Percentiles rank a stretch among this genome's conserved stretches.
phyloP scores from a whole-genome alignment of 495 filamentous ascomycete genomes.

The Gamarada debralockiae region DNA sequence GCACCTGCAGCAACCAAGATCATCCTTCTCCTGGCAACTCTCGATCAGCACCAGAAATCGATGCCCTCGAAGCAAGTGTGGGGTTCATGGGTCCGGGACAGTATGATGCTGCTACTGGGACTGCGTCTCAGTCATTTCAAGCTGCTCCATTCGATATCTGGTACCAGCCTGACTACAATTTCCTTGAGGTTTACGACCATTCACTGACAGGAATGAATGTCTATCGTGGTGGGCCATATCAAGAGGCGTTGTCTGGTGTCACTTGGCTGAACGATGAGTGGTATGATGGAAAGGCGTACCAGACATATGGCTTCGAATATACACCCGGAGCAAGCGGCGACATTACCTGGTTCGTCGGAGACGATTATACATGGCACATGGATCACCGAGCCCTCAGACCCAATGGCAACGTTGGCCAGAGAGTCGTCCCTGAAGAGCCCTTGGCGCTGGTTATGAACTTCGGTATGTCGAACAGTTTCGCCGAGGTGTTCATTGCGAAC shows the following conservation, averaged over 20 bases:
- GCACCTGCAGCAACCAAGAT: slow-evolving; percentile 61
- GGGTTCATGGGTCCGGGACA: slow-evolving; percentile 45
- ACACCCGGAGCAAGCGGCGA: slow-evolving; percentile 55
- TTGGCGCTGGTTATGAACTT: slow-evolving; percentile 68
- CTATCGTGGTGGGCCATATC: slow-evolving; percentile 65
- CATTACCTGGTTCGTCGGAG: slow-evolving; percentile 67
- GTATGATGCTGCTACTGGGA: slow-evolving; percentile 44
- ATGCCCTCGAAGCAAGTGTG: slow-evolving; percentile 69
- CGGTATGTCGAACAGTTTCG: slow-evolving; percentile 69
- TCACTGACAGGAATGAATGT: slow-evolving; percentile 57
- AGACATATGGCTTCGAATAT: slow-evolving; percentile 73
- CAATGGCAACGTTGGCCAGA: slow-evolving; percentile 71
- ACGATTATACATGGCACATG: slow-evolving; percentile 61
- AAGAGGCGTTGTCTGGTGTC: slow-evolving; percentile 70
- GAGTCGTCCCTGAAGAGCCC: slow-evolving; percentile 65
- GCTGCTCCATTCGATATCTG: slow-evolving; percentile 73
- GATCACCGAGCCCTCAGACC: slow-evolving; percentile 61
- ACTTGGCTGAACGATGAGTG: slow-evolving; percentile 71
- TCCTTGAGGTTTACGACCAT: slow-evolving; percentile 58
- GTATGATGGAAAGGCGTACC: slow-evolving; percentile 72
- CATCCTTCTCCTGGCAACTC: slow-evolving; percentile 70
- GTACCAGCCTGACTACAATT: slow-evolving; percentile 68
- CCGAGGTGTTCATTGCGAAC: slow-evolving; percentile 51
- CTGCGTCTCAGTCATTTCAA: slow-evolving; percentile 69
- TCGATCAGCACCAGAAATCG: slow-evolving; percentile 71